Evolutionary conservation across 345 rosid genomes (phyloP).

Genomic region (Acer yangbiense): DNA sequence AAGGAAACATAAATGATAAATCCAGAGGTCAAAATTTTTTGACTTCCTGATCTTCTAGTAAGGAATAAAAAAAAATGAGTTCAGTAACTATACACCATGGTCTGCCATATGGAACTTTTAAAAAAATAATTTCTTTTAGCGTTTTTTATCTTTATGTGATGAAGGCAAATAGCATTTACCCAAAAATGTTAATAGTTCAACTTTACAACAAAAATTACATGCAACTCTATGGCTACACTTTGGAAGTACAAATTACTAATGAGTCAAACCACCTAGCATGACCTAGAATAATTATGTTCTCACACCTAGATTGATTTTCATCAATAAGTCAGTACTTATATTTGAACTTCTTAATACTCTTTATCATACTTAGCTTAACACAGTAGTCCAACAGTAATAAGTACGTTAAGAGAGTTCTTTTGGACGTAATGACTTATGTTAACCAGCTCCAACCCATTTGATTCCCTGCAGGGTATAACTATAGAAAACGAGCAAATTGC

Average conservation of each 20-base stretch:
- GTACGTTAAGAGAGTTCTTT: neutral
- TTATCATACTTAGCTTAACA: no score
- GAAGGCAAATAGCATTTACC: neutral
- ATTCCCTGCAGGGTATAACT: neutral
- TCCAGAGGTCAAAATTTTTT: neutral
- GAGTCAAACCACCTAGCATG: neutral
- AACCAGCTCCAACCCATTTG: neutral
- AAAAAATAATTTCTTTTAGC: neutral
- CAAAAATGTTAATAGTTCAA: neutral
- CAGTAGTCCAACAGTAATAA: neutral
- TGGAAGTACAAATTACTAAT: neutral
- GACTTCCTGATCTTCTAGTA: neutral
- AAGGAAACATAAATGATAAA: neutral
- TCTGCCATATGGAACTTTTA: neutral
- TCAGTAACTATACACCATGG: neutral
- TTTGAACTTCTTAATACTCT: no score
- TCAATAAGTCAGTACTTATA: no score
- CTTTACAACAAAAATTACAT: neutral
- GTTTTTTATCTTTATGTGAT: neutral
- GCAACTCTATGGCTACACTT: neutral
- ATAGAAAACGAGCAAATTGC: no score
- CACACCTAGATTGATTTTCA: neutral
- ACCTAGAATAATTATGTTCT: neutral
- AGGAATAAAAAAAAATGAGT: neutral
- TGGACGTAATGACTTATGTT: neutral